Evolutionary conservation across 768 basidiomycete species (phyloP).

Genomic region (Holtermannia corniformis): DNA sequence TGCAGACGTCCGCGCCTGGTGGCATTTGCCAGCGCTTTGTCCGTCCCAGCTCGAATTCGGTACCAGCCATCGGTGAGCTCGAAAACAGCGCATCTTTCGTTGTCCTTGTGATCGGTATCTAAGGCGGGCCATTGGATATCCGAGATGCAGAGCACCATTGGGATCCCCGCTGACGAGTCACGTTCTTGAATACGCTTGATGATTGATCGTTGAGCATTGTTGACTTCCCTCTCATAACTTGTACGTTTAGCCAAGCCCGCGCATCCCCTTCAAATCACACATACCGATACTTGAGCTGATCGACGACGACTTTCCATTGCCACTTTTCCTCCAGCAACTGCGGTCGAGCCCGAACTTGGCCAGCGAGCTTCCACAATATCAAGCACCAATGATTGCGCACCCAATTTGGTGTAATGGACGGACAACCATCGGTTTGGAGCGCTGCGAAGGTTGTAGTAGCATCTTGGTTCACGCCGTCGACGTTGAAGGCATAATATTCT

Average conservation of each 20-base stretch:
- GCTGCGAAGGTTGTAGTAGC: conserved; percentile 11
- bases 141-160: conserved; percentile 79
- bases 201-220: conserved; percentile 66
- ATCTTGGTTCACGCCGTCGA: conserved; percentile 9
- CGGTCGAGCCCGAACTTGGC: conserved; percentile 68
- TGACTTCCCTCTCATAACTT: conserved; percentile 86
- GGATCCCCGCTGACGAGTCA: conserved; percentile 66
- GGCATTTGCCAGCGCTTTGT: conserved; percentile 63
- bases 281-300: conserved; percentile 82
- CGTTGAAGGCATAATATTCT: conserved; percentile 20
- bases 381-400: conserved; percentile 84
- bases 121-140: background rate
- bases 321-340: conserved; percentile 54
- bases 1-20: conserved; percentile 56
- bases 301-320: conserved; percentile 71
- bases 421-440: conserved; percentile 44
- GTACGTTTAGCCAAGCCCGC: conserved; percentile 1
- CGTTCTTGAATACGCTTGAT: conserved; percentile 71
- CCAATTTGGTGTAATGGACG: conserved; percentile 65
- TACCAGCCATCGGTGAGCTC: conserved; percentile 99
- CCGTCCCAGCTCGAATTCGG: conserved; percentile 63
- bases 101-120: background rate
- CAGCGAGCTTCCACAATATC: conserved; percentile 90
- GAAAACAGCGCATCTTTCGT: conserved; percentile 48
- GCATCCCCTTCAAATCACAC: conserved; percentile 36